Evolutionary conservation across 345 rosid genomes (phyloP).

Genomic region (Boechera stricta): DNA sequence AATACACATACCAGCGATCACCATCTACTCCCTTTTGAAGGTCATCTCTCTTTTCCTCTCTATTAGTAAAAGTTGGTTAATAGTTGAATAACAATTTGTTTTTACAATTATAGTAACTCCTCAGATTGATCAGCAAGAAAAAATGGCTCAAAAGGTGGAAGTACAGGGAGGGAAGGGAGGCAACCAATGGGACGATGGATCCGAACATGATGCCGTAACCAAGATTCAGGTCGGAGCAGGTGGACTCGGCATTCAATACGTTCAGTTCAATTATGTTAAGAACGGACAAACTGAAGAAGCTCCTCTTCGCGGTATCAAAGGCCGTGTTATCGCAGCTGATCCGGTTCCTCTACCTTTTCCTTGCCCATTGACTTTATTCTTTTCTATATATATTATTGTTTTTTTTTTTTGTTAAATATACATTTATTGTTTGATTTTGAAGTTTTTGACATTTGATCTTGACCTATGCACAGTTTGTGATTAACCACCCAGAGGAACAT

Average conservation of each 20-base stretch:
- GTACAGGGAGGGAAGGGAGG: slow-evolving; percentile 34
- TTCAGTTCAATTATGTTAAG: slow-evolving; percentile 8
- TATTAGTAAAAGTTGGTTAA: not conserved
- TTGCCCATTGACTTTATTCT: no score
- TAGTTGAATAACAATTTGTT: not conserved
- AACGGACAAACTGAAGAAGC: slow-evolving; percentile 14
- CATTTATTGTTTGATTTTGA: not conserved
- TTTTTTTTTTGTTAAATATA: no score
- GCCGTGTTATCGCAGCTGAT: slow-evolving; percentile 21
- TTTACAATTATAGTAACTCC: not conserved
- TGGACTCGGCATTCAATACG: not conserved
- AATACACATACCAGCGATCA: slow-evolving; percentile 32
- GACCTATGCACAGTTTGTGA: slow-evolving; percentile 35
- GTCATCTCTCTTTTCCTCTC: slow-evolving; percentile 10
- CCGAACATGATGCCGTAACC: slow-evolving; percentile 15
- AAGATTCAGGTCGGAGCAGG: slow-evolving; percentile 24
- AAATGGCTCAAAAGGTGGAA: slow-evolving; percentile 33
- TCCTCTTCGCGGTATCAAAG: slow-evolving; percentile 10
- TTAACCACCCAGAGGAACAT: slow-evolving; percentile 42
- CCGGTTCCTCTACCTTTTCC: slow-evolving; percentile 10
- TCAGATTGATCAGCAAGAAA: not conserved
- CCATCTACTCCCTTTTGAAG: slow-evolving; percentile 12
- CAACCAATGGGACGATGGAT: slow-evolving; percentile 32
- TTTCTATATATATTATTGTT: no score
- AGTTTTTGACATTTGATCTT: slow-evolving; percentile 6